Evolutionary conservation across 306 rosid genomes (phyloP).

Genomic region (Trifolium subterraneum): DNA sequence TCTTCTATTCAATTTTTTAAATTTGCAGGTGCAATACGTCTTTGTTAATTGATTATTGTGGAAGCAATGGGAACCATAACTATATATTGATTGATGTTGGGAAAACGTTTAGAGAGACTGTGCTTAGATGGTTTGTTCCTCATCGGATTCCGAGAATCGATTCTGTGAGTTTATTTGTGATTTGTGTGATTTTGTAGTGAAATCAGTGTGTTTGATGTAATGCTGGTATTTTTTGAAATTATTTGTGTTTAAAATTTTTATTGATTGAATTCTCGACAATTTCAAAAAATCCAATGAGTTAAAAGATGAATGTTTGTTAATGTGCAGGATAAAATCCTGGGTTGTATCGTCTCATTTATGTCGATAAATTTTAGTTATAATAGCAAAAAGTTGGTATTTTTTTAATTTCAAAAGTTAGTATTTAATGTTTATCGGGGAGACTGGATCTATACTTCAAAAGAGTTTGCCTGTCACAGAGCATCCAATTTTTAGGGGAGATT

Average conservation of each 20-base stretch:
- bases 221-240: neutral
- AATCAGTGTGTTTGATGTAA: neutral
- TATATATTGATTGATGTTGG: slow-evolving; percentile 90
- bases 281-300: neutral
- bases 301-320: neutral
- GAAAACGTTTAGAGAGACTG: slow-evolving; percentile 92
- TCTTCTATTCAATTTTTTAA: neutral
- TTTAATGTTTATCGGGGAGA: neutral
- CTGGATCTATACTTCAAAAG: neutral
- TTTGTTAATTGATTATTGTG: slow-evolving; percentile 79
- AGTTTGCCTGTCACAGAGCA: slow-evolving; percentile 11
- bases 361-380: neutral
- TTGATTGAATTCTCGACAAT: no score
- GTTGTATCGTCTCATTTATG: neutral
- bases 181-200: slow-evolving; percentile 7
- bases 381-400: no score
- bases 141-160: slow-evolving; percentile 86
- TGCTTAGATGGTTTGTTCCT: slow-evolving; percentile 86
- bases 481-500: neutral
- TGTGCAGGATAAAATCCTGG: neutral
- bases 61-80: slow-evolving; percentile 56
- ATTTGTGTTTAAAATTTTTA: no score
- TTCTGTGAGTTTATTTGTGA: slow-evolving; percentile 65
- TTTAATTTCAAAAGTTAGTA: neutral
- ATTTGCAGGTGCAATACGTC: slow-evolving; percentile 88